Percentiles rank a stretch among this genome's conserved stretches.
These are phyloP conservation scores for Luzula sylvatica DNA, from an alignment of 176 grass and related monocot species.

Conservation along the genomic window DNA sequence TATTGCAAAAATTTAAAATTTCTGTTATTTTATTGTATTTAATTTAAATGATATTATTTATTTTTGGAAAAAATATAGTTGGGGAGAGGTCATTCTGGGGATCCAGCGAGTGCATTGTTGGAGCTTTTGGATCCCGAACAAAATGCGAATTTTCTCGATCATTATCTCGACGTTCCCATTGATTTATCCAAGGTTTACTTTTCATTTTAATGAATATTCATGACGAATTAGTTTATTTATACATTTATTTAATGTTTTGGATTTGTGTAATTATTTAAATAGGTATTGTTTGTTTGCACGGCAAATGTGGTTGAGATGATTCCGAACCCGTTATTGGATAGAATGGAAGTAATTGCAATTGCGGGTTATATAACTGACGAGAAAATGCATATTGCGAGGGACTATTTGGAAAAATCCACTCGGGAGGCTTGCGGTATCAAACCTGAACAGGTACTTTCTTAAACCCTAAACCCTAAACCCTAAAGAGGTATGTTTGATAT, in stretches of 20 bases:
- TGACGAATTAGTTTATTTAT: conserved; percentile 7
- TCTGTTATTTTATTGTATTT: conserved; percentile 2
- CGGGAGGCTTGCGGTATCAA: conserved; percentile 81
- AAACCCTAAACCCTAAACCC: no score
- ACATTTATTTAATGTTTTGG: conserved; percentile 25
- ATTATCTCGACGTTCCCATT: conserved; percentile 99
- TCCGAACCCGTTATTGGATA: conserved; percentile 92
- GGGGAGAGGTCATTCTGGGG: conserved; percentile 90
- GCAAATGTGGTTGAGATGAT: conserved; percentile 95
- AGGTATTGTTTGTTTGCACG: conserved; percentile 98
- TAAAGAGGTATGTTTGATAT: no score
- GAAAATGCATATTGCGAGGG: conserved; percentile 94
- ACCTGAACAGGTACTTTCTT: conserved; percentile 63
- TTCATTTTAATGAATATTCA: conserved; percentile 19
- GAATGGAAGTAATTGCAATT: conserved; percentile 95
- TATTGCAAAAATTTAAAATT: conserved; percentile 22
- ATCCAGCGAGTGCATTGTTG: conserved; percentile 92
- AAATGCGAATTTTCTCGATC: conserved; percentile 98
- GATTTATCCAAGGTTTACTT: conserved; percentile 83
- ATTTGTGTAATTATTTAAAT: conserved; percentile 25
- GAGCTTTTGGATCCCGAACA: conserved; percentile 99
- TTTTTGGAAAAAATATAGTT: conserved; percentile 37
- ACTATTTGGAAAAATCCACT: conserved; percentile 86
- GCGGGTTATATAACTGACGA: conserved; percentile 99
- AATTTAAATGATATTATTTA: neutral